Conservation (phyloP, 129 eudicot species). For the Smallanthus sonchifolius region DNA sequence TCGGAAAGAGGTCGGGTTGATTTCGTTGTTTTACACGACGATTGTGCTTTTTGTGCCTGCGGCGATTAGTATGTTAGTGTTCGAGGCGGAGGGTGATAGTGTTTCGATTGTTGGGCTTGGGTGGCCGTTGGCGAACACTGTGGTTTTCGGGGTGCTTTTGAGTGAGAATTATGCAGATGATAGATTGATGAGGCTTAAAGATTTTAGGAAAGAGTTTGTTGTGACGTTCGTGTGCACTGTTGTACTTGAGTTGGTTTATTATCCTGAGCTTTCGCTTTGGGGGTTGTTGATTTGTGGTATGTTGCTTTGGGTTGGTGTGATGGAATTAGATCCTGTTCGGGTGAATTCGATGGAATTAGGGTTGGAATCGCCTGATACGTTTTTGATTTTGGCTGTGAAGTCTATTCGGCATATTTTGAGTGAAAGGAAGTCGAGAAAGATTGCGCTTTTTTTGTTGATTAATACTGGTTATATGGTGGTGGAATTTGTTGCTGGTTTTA, state of each 20-base stretch:
- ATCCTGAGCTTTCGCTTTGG: conserved; percentile 86
- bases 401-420: conserved; percentile 76
- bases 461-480: conserved; percentile 91
- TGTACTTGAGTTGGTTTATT: conserved; percentile 67
- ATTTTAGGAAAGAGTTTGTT: conserved; percentile 71
- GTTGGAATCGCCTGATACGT: conserved; percentile 51
- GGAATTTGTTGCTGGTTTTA: conserved; percentile 89
- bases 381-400: conserved; percentile 43
- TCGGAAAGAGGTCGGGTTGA: conserved; percentile 54
- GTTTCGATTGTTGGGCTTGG: conserved; percentile 54
- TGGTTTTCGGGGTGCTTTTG: conserved; percentile 87
- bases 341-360: conserved; percentile 57
- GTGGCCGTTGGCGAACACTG: conserved; percentile 91
- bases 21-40: conserved; percentile 73
- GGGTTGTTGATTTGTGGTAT: conserved; percentile 77
- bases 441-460: conserved; percentile 90
- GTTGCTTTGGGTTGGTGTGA: conserved; percentile 57
- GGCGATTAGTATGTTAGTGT: conserved; percentile 74
- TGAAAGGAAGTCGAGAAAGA: conserved; percentile 86
- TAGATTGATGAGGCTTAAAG: conserved; percentile 45
- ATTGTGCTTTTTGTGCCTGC: conserved; percentile 77
- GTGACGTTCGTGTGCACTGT: conserved; percentile 70
- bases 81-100: conserved; percentile 85
- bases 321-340: conserved; percentile 53
- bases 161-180: conserved; percentile 78